Conservation (phyloP, 768 basidiomycete species). For the Rhodotorula paludigena region DNA sequence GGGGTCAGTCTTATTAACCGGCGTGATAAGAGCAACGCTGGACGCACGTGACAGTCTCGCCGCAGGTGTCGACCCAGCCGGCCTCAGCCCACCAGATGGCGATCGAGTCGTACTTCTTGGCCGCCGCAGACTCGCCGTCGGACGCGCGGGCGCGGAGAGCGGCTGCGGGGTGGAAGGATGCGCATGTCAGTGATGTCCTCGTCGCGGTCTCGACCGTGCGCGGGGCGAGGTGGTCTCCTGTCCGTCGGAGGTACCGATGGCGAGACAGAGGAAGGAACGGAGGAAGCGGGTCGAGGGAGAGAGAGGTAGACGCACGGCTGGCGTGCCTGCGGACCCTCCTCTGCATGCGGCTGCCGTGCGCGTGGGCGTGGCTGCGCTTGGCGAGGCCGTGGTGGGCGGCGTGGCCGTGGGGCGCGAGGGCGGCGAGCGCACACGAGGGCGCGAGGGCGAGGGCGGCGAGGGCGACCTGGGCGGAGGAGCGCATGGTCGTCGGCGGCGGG, state of each 20-base stretch:
- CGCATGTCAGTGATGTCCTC: no score
- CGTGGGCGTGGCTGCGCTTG: not conserved
- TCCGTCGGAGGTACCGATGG: no score
- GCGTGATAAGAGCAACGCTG: not conserved
- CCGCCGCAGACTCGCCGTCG: not conserved
- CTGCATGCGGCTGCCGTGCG: constrained; percentile 1
- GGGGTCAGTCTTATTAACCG: not conserved
- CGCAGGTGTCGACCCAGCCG: constrained; percentile 27
- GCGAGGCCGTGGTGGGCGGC: not conserved
- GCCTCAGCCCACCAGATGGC: constrained; percentile 32
- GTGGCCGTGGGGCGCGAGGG: not conserved
- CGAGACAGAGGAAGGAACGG: not conserved
- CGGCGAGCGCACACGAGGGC: not conserved
- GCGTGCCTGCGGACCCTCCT: constrained; percentile 11
- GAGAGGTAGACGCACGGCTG: not conserved
- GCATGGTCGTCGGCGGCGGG: not conserved
- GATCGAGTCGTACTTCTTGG: constrained; percentile 14
- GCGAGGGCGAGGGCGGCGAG: not conserved
- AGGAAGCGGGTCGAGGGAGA: not conserved
- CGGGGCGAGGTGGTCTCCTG: no score
- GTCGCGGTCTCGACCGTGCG: no score
- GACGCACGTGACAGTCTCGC: constrained; percentile 9
- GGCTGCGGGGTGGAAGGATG: no score
- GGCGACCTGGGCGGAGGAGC: constrained; percentile 4
- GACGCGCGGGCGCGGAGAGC: not conserved